Evolutionary conservation across 2,329 filamentous ascomycete species (phyloP), one percentile per base, ranked within the genome.

Genomic region (Nannizzia gypsea): DNA sequence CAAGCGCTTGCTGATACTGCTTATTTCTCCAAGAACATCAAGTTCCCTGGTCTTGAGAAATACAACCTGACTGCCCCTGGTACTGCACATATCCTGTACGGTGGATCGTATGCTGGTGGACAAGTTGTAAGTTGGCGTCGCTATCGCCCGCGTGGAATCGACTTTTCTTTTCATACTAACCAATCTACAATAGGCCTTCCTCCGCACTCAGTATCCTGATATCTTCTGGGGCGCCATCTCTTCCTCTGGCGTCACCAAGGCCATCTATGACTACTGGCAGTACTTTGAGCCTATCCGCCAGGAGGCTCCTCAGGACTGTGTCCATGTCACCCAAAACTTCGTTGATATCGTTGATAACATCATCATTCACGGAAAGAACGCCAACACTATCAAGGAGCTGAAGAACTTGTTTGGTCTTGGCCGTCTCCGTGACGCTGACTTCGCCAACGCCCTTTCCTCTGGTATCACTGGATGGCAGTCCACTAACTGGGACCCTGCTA

Each of bases 51-150:
- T 0, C 73, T 90, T 3, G 84, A 88, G 67, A 73, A 88, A 63
- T 67, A 80, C 24, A 80, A 90, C 63, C 73, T 93, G 40, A 89
- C 82, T 0, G 81, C 88, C 0, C 75, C 81, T 0, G 78, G 76
- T 2, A 84, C 83, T 0, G 82, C 89, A 0, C 93, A 86, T 74
- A 85, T 95, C 61, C 83, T 83, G 0, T 95, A 95, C 63, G 90
- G 90, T 1, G 89, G 89, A 0, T 90, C 87, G 0, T 95, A 95
- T 67, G 88, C 89, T 0, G 90, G 90, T 1, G 86, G 85, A 0
- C 87, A 91, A 65, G 87, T 84, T 8, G 61, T 64, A 60, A 55
- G 61, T 62, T 46, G 24, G 24, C 34, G 38, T n/a, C 15, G 13
- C n/a, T 42, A 17, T n/a, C n/a, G n/a, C 38, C 6, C 6, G 38